Base-by-base conservation (phyloP, 164 flowering plant genomes). In the Pachysandra terminalis region DNA sequence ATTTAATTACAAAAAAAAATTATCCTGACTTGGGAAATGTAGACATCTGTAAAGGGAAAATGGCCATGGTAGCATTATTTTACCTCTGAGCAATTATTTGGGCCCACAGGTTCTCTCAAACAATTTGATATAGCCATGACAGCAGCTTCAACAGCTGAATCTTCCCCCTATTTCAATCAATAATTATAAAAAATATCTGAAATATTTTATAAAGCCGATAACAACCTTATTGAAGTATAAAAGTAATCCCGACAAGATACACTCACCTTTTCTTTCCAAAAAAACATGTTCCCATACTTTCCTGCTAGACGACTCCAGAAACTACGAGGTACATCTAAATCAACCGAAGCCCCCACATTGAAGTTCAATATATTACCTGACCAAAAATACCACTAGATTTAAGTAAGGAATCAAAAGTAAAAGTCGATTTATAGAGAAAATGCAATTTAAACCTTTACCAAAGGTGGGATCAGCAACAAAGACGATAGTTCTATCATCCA, bases 401-500 rank as follows among this genome's bases (percentile, higher is more conserved):
- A 24, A 70, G 19, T 69, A 45, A 49, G 37, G 57, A 6, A 67
- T n/a, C 23, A 61, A 49, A 23, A 23, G 10, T 0, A 67, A 48
- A 65, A 21, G 15, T 21, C 8, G 2, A n/a, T 56, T 45, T 19
- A 37, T 5, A 45, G 23, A 41, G 37, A 1, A 37, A 67, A 56
- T 12, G 54, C 15, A 26, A 9, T 54, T 41, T 26, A 68, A 3
- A 13, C 21, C 52, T 51, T 75, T 85, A 94, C 98, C 98, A 65
- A 94, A 94, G 16, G 93, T 90, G 19, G 96, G 97, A 70, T 94
- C 98, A 41, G 97, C 98, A 61, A 94, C 98, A 78, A 93, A 91
- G 24, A 94, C 95, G 56, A 94, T 89, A 37, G 98, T 94, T 67
- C 86, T 85, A 65, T 95, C 98, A 86, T 95, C 98, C 40, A 95